phyloP scores from a whole-genome alignment of 73 alveolate genomes.

The Paramecium sonneborni region DNA sequence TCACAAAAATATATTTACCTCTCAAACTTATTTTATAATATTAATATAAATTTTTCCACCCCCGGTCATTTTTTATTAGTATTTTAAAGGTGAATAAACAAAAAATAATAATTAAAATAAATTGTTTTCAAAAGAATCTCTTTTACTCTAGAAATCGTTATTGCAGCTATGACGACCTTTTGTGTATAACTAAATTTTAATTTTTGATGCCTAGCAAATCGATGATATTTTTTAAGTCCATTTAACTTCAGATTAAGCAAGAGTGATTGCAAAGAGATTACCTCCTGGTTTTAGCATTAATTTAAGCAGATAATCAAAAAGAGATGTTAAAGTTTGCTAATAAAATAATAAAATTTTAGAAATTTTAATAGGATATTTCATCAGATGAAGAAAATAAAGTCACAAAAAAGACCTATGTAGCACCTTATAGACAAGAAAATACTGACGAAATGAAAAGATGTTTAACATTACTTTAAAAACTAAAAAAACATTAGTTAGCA shows the following conservation, averaged over 20 bases:
- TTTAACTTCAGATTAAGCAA: slow-evolving; percentile 14
- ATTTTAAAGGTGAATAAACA: not conserved
- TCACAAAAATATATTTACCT: not conserved
- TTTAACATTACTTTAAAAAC: not conserved
- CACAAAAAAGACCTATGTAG: not conserved
- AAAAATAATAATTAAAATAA: not conserved
- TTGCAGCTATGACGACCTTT: slow-evolving; percentile 29
- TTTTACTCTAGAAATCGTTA: not conserved
- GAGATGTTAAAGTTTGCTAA: not conserved
- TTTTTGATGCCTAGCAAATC: not conserved
- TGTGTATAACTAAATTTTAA: not conserved
- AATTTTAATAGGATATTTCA: slow-evolving; percentile 1
- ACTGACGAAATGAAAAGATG: slow-evolving; percentile 47
- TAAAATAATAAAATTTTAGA: slow-evolving; percentile 12
- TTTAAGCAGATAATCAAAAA: not conserved
- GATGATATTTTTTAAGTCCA: slow-evolving; percentile 33
- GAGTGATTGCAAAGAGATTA: slow-evolving; percentile 42
- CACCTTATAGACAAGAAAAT: not conserved
- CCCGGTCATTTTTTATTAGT: slow-evolving; percentile 17
- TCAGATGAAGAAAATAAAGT: slow-evolving; percentile 47
- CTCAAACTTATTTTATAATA: not conserved
- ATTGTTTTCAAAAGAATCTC: not conserved
- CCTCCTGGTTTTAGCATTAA: slow-evolving; percentile 45
- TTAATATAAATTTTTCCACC: not conserved
- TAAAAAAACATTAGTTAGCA: slow-evolving; percentile 4